These are phyloP conservation scores for Kalanchoe fedtschenkoi DNA, from an alignment of 164 flowering plant species.

Conservation along the genomic window DNA sequence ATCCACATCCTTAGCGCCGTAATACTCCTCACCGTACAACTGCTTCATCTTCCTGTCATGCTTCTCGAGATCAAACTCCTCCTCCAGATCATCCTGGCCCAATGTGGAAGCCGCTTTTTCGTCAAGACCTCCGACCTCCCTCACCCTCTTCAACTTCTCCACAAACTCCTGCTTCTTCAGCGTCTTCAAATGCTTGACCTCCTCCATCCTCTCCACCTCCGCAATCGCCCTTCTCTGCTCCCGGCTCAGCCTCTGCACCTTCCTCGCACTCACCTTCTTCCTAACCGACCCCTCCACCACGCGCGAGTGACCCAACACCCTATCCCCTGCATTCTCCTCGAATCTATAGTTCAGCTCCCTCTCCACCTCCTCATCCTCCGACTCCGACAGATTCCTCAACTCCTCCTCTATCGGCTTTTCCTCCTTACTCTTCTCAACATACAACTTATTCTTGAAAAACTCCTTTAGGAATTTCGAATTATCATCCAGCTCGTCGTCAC, in stretches of 20 bases:
- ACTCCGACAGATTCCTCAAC: constrained; percentile 24
- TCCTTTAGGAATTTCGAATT: constrained; percentile 51
- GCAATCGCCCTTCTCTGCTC: constrained; percentile 64
- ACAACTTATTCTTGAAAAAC: constrained; percentile 48
- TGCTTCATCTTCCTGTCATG: constrained; percentile 76
- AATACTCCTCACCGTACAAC: constrained; percentile 52
- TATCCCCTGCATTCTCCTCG: constrained; percentile 70
- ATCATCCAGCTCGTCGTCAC: constrained; percentile 53
- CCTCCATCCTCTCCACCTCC: constrained; percentile 67
- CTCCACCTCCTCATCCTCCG: constrained; percentile 71
- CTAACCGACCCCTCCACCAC: constrained; percentile 67
- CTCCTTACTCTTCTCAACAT: constrained; percentile 37
- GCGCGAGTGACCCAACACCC: constrained; percentile 61
- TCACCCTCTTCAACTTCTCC: constrained; percentile 56
- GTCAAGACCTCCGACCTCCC: constrained; percentile 51
- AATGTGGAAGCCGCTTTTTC: constrained; percentile 27
- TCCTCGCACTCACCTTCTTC: constrained; percentile 60
- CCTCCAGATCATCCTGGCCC: constrained; percentile 49
- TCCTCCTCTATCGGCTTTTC: constrained; percentile 21
- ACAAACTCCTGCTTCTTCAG: constrained; percentile 78
- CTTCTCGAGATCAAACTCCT: constrained; percentile 79
- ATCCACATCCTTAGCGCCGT: constrained; percentile 58
- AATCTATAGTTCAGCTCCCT: constrained; percentile 38
- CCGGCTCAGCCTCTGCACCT: constrained; percentile 62
- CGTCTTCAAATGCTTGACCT: constrained; percentile 83